Evolutionary conservation across 148 eudicot species (phyloP), one percentile per base, ranked within the genome.

Genomic region (Camellia japonica): DNA sequence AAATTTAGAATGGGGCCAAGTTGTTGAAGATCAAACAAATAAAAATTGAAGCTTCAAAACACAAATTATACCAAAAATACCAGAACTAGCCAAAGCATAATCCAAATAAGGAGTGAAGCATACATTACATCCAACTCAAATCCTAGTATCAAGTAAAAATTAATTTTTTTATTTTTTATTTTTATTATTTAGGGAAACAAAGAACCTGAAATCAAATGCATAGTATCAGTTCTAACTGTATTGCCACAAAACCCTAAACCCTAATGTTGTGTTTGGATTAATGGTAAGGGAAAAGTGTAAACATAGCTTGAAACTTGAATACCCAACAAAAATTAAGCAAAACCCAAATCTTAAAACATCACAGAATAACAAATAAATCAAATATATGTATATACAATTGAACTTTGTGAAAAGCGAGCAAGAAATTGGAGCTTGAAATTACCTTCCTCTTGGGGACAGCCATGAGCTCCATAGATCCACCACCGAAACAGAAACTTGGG

Each of bases 391-490:
- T 23, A 23, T 23, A 23, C 30, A 23, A 23, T 23, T 23, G 30
- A 23, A 23, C 30, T 23, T 23, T 23, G 30, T 23, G 30, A 65
- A 23, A 15, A 49, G 75, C 12, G 18, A 19, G 11, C n/a, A 75
- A 76, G 12, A 68, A 56, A 67, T 43, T 43, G 38, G 47, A 73
- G 13, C 0, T 58, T 23, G 18, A 74, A 78, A 19, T 75, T 16
- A 88, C 96, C 93, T 88, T 89, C 83, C 65, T 90, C 65, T 89
- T 90, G 61, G 92, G 55, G 30, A 23, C 30, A 23, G 30, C 30
- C 30, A 23, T 23, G 30, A 23, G 30, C 30, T 23, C 30, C 30
- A 23, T 23, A 23, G 30, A 23, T 23, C 30, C 30, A 23, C 30
- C 30, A 23, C 0, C 30, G 30, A 23, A 23, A 23, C 0, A 23